Conservation (phyloP, 441 rosid species). For the Metrosideros polymorpha region DNA sequence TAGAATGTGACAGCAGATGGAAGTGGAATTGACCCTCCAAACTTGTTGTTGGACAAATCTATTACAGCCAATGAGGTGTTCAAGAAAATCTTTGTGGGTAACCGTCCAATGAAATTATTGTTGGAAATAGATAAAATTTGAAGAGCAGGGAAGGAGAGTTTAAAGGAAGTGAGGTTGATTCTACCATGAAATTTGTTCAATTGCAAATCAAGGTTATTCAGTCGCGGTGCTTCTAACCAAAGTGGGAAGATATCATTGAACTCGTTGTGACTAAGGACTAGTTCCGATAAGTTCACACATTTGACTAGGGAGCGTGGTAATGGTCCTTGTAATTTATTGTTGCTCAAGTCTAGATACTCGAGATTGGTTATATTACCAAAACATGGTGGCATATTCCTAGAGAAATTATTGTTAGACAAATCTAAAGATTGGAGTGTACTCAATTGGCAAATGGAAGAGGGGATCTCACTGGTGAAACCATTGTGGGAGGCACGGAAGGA, state of each 20-base stretch:
- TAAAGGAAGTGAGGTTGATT: neutral
- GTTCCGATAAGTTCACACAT: neutral
- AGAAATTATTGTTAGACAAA: too few relatives aligned
- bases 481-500: fast-evolving
- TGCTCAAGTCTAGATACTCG: neutral
- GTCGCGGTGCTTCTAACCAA: neutral
- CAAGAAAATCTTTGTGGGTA: neutral
- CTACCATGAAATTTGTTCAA: neutral
- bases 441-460: neutral
- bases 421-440: too few relatives aligned
- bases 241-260: neutral
- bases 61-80: neutral
- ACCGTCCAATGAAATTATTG: neutral
- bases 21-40: neutral
- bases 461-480: neutral
- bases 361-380: too few relatives aligned
- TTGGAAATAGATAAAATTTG: fast-evolving
- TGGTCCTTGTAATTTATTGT: neutral
- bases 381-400: too few relatives aligned
- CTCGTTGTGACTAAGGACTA: neutral
- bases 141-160: neutral
- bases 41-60: neutral
- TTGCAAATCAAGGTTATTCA: neutral
- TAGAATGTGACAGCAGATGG: neutral
- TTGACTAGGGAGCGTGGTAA: neutral